A percentile compares a stretch with the other conserved stretches of the same genome.
Conservation (phyloP, 768 basidiomycete genomes). For the Calocera cornea region DNA sequence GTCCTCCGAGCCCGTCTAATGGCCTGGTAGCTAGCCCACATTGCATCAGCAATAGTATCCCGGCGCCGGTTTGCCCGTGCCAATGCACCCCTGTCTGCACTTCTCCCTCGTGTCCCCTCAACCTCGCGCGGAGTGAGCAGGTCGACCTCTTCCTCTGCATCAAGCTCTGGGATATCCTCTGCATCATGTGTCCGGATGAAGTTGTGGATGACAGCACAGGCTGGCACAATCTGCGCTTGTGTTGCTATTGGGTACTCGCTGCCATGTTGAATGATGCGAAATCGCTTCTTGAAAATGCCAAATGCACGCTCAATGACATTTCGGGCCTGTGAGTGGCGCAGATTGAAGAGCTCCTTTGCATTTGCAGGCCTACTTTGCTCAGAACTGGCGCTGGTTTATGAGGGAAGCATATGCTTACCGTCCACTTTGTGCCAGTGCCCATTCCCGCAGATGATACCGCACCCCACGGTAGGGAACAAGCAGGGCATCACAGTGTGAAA, state of each 20-base stretch:
- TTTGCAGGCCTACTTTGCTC: conserved; percentile 9
- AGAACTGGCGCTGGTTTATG: background rate
- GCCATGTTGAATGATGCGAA: conserved; percentile 13
- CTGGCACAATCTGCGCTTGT: conserved; percentile 19
- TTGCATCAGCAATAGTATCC: conserved; percentile 23
- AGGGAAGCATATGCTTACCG: conserved; percentile 5
- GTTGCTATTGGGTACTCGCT: conserved; percentile 13
- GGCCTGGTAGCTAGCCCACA: conserved; percentile 21
- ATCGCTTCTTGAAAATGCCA: conserved; percentile 16
- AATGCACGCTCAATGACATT: conserved; percentile 19
- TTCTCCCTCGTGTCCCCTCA: background rate
- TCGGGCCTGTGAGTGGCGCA: conserved; percentile 16
- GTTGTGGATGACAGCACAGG: conserved; percentile 21
- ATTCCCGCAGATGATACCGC: conserved; percentile 29
- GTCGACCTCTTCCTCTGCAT: background rate
- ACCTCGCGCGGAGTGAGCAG: background rate
- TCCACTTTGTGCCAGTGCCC: conserved; percentile 13
- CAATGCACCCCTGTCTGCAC: background rate
- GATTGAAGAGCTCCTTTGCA: conserved; percentile 19
- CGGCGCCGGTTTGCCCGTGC: conserved; percentile 8
- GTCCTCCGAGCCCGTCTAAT: background rate
- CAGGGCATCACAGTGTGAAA: conserved; percentile 24
- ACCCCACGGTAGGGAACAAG: conserved; percentile 30
- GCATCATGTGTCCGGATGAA: conserved; percentile 22
- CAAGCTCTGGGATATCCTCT: conserved; percentile 5